Conservation (phyloP, 805 yeast species). For the Myxozyma neglecta region DNA sequence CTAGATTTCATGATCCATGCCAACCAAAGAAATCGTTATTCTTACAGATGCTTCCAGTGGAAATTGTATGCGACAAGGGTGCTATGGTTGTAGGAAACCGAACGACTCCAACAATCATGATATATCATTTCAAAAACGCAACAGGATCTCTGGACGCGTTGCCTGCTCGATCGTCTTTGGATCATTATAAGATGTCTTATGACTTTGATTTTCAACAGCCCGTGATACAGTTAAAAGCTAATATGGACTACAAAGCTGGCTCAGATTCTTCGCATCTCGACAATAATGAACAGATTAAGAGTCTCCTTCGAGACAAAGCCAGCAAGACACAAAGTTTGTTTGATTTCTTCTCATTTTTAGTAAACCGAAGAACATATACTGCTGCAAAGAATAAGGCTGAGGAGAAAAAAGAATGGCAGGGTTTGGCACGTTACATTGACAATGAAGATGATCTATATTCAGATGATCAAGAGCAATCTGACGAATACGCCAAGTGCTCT, state of each 20-base stretch:
- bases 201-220: slow-evolving; percentile 52
- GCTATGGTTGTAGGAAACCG: slow-evolving; percentile 79
- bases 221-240: slow-evolving; percentile 65
- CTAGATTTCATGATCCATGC: not conserved
- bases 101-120: slow-evolving; percentile 69
- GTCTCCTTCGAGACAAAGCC: not conserved
- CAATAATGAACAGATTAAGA: not conserved
- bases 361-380: not conserved
- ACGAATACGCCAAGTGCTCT: slow-evolving; percentile 83
- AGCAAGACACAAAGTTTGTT: slow-evolving; percentile 20
- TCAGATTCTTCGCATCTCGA: not conserved
- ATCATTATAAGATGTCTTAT: slow-evolving; percentile 53
- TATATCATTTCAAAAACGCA: slow-evolving; percentile 58
- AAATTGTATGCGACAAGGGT: slow-evolving; percentile 59
- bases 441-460: slow-evolving; percentile 42
- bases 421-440: slow-evolving; percentile 68
- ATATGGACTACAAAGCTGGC: slow-evolving; percentile 52
- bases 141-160: slow-evolving; percentile 60
- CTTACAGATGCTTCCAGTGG: slow-evolving; percentile 57
- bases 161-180: slow-evolving; percentile 46
- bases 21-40: slow-evolving; percentile 23
- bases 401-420: slow-evolving; percentile 60
- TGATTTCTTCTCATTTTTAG: slow-evolving; percentile 17
- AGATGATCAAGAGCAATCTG: slow-evolving; percentile 38
- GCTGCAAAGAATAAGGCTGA: not conserved